phyloP scores from a whole-genome alignment of 345 rosid species.

The Pelargonium nanum region DNA sequence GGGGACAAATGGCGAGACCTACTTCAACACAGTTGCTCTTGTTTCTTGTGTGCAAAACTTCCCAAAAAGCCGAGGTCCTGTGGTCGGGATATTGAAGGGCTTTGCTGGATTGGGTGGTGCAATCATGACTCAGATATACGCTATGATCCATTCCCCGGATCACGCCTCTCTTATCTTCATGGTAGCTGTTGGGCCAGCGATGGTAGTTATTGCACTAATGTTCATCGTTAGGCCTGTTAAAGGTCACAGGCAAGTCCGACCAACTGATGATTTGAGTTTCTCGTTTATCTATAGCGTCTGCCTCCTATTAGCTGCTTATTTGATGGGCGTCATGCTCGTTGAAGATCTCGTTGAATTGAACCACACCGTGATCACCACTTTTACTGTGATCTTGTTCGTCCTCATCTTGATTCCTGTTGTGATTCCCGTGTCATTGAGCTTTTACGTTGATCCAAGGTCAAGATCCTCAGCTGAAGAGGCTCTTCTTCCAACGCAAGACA shows the following conservation, averaged over 20 bases:
- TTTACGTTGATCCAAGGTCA: slow-evolving; percentile 30
- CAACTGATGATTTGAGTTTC: slow-evolving; percentile 57
- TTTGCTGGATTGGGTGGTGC: slow-evolving; percentile 98
- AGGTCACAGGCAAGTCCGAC: slow-evolving; percentile 78
- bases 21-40: slow-evolving; percentile 85
- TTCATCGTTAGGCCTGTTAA: slow-evolving; percentile 83
- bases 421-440: slow-evolving; percentile 52
- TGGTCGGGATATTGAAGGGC: slow-evolving; percentile 94
- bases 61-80: slow-evolving; percentile 94
- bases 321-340: slow-evolving; percentile 87
- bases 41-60: slow-evolving; percentile 96
- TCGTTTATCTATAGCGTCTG: slow-evolving; percentile 66
- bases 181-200: slow-evolving; percentile 92
- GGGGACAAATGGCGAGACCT: slow-evolving; percentile 93
- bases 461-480: slow-evolving; percentile 38
- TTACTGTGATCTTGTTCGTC: slow-evolving; percentile 51
- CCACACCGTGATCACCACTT: slow-evolving; percentile 29
- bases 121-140: slow-evolving; percentile 75
- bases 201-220: slow-evolving; percentile 66
- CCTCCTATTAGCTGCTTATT: slow-evolving; percentile 68
- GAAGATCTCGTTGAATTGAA: slow-evolving; percentile 62
- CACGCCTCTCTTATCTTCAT: slow-evolving; percentile 81
- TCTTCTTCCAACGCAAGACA: slow-evolving; percentile 38
- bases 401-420: slow-evolving; percentile 60
- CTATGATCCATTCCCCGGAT: slow-evolving; percentile 62